A percentile compares a stretch with the other conserved stretches of the same genome.
phyloP scores from a whole-genome alignment of 2,329 filamentous ascomycete genomes.

The Cordyceps tenuipes region DNA sequence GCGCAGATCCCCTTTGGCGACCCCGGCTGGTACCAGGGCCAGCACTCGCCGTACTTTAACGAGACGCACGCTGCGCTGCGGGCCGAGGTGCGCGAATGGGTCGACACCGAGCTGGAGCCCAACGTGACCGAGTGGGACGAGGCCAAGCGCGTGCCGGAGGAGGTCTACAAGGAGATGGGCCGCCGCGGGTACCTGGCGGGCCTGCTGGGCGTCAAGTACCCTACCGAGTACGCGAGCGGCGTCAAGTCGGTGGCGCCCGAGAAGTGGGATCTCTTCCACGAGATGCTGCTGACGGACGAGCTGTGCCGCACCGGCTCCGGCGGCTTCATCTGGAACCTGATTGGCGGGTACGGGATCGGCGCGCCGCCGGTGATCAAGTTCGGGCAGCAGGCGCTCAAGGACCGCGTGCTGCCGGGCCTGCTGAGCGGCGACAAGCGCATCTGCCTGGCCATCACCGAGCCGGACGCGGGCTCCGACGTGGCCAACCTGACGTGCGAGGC shows the following conservation, averaged over 20 bases:
- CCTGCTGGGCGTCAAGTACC: conserved; percentile 76
- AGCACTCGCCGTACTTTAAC: conserved; percentile 95
- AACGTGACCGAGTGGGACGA: conserved; percentile 96
- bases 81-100: conserved; percentile 84
- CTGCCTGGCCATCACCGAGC: conserved; percentile 94
- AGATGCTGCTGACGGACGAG: conserved; percentile 92
- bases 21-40: conserved; percentile 90
- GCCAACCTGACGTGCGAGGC: conserved; percentile 94
- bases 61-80: conserved; percentile 87
- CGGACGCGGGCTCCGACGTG: conserved; percentile 89
- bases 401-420: conserved; percentile 83
- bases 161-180: conserved; percentile 94
- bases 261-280: conserved; percentile 98
- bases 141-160: conserved; percentile 77
- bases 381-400: conserved; percentile 73
- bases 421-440: conserved; percentile 92
- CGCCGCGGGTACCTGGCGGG: conserved; percentile 89
- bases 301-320: conserved; percentile 81
- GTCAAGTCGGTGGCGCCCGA: conserved; percentile 74
- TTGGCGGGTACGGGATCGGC: conserved; percentile 94
- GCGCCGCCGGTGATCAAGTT: conserved; percentile 88
- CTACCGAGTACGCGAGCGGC: conserved; percentile 59
- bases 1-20: conserved; percentile 85
- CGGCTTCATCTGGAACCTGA: conserved; percentile 92
- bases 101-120: conserved; percentile 82